phyloP scores from a whole-genome alignment of 2,329 filamentous ascomycete species.

The Aureobasidium sp. region DNA sequence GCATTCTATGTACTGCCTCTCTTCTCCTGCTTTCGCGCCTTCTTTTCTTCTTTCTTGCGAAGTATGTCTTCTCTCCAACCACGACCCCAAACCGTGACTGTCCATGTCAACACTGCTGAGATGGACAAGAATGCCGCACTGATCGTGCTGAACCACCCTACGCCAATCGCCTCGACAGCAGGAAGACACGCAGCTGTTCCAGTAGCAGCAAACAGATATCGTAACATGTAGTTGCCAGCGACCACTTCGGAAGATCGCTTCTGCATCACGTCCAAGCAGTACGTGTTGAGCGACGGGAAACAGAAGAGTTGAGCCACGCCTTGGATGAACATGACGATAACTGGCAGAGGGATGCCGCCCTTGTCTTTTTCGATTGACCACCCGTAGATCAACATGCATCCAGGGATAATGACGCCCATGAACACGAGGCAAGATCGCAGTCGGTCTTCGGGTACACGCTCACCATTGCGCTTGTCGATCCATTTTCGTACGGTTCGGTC shows the following conservation, averaged over 20 bases:
- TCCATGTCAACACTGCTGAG: conserved; percentile 38
- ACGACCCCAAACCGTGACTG: conserved; percentile 44
- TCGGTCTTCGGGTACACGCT: conserved; percentile 61
- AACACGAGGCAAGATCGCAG: conserved; percentile 53
- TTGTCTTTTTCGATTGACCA: conserved; percentile 53
- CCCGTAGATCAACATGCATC: conserved; percentile 61
- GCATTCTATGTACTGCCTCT: neutral
- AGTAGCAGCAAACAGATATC: conserved; percentile 67
- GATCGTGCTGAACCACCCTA: conserved; percentile 76
- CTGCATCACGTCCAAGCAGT: conserved; percentile 78
- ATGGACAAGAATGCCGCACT: conserved; percentile 50
- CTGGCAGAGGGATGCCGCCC: conserved; percentile 54
- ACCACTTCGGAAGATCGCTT: conserved; percentile 59
- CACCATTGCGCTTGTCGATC: conserved; percentile 50
- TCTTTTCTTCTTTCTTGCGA: conserved; percentile 18
- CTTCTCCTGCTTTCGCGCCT: conserved; percentile 4
- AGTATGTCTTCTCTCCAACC: conserved; percentile 22
- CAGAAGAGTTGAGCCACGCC: conserved; percentile 69
- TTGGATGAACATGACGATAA: conserved; percentile 67
- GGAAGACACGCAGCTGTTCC: conserved; percentile 68
- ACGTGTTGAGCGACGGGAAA: conserved; percentile 70
- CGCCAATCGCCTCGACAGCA: conserved; percentile 64
- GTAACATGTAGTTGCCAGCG: conserved; percentile 71
- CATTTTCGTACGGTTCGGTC: conserved; percentile 60
- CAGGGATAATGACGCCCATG: conserved; percentile 51